Evolutionary conservation across 2,329 filamentous ascomycete genomes (phyloP).

Genomic region (Clonostachys solani): DNA sequence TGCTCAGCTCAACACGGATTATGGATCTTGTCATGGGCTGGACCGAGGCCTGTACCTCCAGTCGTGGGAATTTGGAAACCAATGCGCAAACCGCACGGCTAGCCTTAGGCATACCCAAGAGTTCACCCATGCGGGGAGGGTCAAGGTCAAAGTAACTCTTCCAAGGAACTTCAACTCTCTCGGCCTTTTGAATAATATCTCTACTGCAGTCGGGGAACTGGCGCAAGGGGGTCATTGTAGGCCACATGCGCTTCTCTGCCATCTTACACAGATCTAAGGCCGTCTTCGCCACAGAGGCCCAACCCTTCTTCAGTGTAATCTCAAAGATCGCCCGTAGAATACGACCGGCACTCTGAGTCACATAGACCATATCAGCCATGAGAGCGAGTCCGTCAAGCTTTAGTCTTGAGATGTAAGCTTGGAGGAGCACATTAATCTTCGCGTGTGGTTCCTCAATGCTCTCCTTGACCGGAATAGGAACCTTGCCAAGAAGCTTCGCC

Average conservation of each 20-base stretch:
- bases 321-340: constrained; percentile 95
- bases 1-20: constrained; percentile 83
- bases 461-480: constrained; percentile 96
- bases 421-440: constrained; percentile 96
- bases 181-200: constrained; percentile 87
- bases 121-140: constrained; percentile 91
- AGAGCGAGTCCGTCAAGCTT: constrained; percentile 90
- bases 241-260: constrained; percentile 99
- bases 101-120: constrained; percentile 84
- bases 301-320: constrained; percentile 95
- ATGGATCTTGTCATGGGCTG: constrained; percentile 94
- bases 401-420: constrained; percentile 93
- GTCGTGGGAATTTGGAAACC: constrained; percentile 86
- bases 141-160: constrained; percentile 93
- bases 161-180: constrained; percentile 94
- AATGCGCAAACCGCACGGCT: constrained; percentile 81
- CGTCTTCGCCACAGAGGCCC: constrained; percentile 88
- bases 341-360: constrained; percentile 95
- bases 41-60: constrained; percentile 90
- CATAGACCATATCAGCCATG: constrained; percentile 98
- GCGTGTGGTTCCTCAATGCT: constrained; percentile 94
- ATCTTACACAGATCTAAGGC: constrained; percentile 96
- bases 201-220: constrained; percentile 81
- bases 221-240: constrained; percentile 91
- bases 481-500: constrained; percentile 81